Evolutionary conservation across 179 eudicot species (phyloP).

Genomic region (Spergularia azorica): DNA sequence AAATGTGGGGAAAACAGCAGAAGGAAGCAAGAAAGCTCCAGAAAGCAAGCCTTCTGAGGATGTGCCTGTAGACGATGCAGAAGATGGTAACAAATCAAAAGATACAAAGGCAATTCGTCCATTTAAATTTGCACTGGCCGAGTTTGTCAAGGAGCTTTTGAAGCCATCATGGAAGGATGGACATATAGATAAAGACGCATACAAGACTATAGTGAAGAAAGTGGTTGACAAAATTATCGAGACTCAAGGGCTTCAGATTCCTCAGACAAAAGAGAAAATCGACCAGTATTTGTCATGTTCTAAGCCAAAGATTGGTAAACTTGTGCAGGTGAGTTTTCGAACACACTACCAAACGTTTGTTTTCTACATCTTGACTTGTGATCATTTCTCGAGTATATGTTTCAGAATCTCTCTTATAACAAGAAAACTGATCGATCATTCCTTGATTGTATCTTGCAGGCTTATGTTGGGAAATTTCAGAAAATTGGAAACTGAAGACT

Average conservation of each 20-base stretch:
- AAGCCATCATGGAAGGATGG: slow-evolving; percentile 95
- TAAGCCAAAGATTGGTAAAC: slow-evolving; percentile 75
- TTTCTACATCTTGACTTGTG: not conserved
- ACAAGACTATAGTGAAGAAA: slow-evolving; percentile 78
- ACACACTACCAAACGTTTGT: too few relatives aligned
- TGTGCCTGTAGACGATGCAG: slow-evolving; percentile 40
- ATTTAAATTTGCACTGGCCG: slow-evolving; percentile 79
- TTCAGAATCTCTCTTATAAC: not conserved
- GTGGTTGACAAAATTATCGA: slow-evolving; percentile 81
- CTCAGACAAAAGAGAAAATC: slow-evolving; percentile 72
- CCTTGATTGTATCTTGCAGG: slow-evolving; percentile 43
- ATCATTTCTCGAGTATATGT: not conserved
- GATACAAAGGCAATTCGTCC: slow-evolving; percentile 64
- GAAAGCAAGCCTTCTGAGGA: slow-evolving; percentile 40
- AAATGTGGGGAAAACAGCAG: slow-evolving; percentile 22
- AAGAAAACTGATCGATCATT: not conserved
- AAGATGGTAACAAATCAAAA: slow-evolving; percentile 48
- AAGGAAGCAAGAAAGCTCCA: slow-evolving; percentile 21
- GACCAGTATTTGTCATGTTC: slow-evolving; percentile 65
- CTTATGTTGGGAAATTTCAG: slow-evolving; percentile 59
- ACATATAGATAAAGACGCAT: slow-evolving; percentile 72
- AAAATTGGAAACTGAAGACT: slow-evolving; percentile 31
- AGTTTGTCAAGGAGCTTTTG: slow-evolving; percentile 78
- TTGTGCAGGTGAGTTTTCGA: slow-evolving; percentile 67
- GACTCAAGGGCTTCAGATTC: slow-evolving; percentile 59